Evolutionary conservation across 345 rosid species (phyloP).

Genomic region (Clausena lansium): DNA sequence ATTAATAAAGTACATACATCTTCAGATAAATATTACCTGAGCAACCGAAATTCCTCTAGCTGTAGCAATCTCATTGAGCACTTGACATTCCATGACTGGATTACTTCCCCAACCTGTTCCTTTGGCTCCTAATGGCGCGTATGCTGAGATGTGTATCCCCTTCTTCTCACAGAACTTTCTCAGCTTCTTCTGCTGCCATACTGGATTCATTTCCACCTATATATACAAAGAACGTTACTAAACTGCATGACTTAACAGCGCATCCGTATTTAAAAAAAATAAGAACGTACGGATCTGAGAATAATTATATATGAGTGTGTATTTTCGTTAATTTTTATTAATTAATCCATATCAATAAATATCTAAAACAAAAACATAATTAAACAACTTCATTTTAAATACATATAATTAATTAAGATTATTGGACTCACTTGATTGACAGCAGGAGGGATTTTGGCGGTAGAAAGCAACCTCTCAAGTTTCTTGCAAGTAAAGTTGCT

Average conservation of each 20-base stretch:
- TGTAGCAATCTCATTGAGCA: slow-evolving; percentile 33
- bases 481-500: slow-evolving; percentile 39
- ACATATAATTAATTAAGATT: too few species aligned
- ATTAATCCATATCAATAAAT: too few species aligned
- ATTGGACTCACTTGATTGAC: slow-evolving; percentile 33
- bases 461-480: slow-evolving; percentile 27
- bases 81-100: slow-evolving; percentile 26
- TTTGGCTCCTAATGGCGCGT: slow-evolving; percentile 33
- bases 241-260: too few species aligned
- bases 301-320: too few species aligned
- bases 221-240: too few species aligned
- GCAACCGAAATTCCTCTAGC: slow-evolving; percentile 26
- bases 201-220: slow-evolving; percentile 42
- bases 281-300: too few species aligned
- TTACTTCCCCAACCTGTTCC: slow-evolving; percentile 39
- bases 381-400: too few species aligned
- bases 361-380: too few species aligned
- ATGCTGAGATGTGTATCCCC: slow-evolving; percentile 31
- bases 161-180: slow-evolving; percentile 27
- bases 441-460: slow-evolving; percentile 31
- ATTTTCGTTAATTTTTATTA: neutral
- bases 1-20: too few species aligned
- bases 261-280: too few species aligned
- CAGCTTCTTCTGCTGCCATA: slow-evolving; percentile 38
- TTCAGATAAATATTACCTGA: slow-evolving; percentile 22